These are phyloP conservation scores for Boeremia exigua DNA, from an alignment of 2,329 filamentous ascomycete genomes.

Conservation along the genomic window DNA sequence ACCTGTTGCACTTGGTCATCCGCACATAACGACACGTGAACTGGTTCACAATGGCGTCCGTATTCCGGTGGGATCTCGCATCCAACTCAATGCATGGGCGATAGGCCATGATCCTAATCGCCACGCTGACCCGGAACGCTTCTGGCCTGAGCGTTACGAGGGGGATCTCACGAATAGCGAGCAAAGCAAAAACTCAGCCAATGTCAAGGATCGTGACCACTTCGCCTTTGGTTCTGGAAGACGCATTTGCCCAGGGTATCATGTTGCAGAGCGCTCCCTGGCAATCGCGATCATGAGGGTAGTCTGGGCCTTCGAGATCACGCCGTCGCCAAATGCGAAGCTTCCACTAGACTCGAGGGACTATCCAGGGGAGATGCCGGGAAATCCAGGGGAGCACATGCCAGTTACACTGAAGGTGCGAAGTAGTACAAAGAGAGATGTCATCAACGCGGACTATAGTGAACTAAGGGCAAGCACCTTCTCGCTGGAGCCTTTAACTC, in stretches of 20 bases:
- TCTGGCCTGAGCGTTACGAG: slow-evolving; percentile 51
- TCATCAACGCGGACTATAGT: too few species aligned
- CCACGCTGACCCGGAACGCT: slow-evolving; percentile 49
- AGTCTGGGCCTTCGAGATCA: slow-evolving; percentile 38
- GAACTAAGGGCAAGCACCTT: too few species aligned
- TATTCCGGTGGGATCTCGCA: slow-evolving; percentile 55
- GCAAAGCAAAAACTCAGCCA: slow-evolving; percentile 6
- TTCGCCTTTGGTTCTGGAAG: slow-evolving; percentile 45
- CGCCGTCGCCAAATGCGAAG: slow-evolving; percentile 4
- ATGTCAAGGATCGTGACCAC: slow-evolving; percentile 30
- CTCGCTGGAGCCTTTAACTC: too few species aligned
- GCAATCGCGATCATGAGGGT: slow-evolving; percentile 32
- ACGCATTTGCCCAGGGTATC: slow-evolving; percentile 40
- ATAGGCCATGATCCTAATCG: slow-evolving; percentile 56
- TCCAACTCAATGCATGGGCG: slow-evolving; percentile 59
- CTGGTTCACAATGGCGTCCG: slow-evolving; percentile 54
- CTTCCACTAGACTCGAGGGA: background rate
- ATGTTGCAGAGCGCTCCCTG: slow-evolving; percentile 38
- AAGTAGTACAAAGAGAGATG: slow-evolving; percentile 17
- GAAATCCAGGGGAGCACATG: slow-evolving; percentile 18
- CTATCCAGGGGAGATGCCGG: slow-evolving; percentile 13
- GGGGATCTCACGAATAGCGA: slow-evolving; percentile 28
- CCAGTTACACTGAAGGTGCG: slow-evolving; percentile 23
- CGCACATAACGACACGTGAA: slow-evolving; percentile 53
- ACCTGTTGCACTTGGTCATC: slow-evolving; percentile 57